A percentile compares a stretch with the other conserved stretches of the same genome.
phyloP scores from a whole-genome alignment of 2,329 filamentous ascomycete genomes.

The Trichoderma sp. region DNA sequence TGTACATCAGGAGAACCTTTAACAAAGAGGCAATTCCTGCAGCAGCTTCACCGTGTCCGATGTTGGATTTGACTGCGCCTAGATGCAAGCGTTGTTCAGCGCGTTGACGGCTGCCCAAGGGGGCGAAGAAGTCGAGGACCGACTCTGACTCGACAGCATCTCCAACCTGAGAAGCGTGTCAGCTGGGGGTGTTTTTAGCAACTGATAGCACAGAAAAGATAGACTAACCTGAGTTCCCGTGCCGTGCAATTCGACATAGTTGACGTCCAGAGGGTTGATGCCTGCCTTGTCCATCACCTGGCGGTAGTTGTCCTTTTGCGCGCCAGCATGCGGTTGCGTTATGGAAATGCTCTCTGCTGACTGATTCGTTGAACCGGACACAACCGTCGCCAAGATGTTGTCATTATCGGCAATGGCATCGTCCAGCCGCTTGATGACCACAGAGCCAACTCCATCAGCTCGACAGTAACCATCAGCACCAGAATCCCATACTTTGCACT shows the following conservation, averaged over 20 bases:
- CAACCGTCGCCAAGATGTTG: conserved; percentile 73
- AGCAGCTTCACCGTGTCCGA: conserved; percentile 66
- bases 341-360: conserved; percentile 71
- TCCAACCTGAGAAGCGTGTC: background rate
- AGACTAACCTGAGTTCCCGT: conserved; percentile 82
- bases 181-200: background rate
- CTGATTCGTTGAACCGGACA: conserved; percentile 68
- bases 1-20: conserved; percentile 67
- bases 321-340: conserved; percentile 67
- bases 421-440: conserved; percentile 77
- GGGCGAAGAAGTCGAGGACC: conserved; percentile 59
- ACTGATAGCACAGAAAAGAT: background rate
- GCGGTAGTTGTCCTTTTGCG: conserved; percentile 63
- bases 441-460: conserved; percentile 72
- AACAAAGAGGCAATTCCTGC: conserved; percentile 63
- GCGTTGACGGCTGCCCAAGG: conserved; percentile 54
- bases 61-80: conserved; percentile 66
- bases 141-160: conserved; percentile 82
- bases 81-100: conserved; percentile 59
- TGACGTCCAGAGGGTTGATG: conserved; percentile 73
- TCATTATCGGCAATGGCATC: conserved; percentile 78
- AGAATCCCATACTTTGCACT: conserved; percentile 75
- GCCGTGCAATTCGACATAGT: conserved; percentile 89
- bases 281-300: conserved; percentile 71
- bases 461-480: conserved; percentile 82